Evolutionary conservation across 495 filamentous ascomycete genomes (phyloP).

Genomic region (Neurospora sp.): DNA sequence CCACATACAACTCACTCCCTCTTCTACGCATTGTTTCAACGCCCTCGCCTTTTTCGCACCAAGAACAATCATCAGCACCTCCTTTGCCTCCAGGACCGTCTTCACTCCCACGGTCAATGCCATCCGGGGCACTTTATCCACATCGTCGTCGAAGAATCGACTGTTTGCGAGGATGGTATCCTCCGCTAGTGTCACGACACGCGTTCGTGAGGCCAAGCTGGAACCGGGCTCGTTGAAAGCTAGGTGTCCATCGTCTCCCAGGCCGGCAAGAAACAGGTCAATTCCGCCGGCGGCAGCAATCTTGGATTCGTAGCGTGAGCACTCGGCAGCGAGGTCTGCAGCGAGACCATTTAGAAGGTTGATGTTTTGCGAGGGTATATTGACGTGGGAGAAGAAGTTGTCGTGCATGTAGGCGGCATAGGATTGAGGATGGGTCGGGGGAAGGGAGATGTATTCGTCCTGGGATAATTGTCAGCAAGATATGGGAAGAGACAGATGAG

Average conservation of each 20-base stretch:
- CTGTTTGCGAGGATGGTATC: slow-evolving; percentile 81
- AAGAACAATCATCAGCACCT: slow-evolving; percentile 74
- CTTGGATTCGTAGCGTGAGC: slow-evolving; percentile 65
- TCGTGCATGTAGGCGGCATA: slow-evolving; percentile 91
- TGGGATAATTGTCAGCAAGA: slow-evolving; percentile 14
- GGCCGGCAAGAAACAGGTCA: slow-evolving; percentile 76
- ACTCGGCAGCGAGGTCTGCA: slow-evolving; percentile 64
- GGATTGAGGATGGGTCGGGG: slow-evolving; percentile 70
- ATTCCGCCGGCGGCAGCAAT: slow-evolving; percentile 70
- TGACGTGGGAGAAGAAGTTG: slow-evolving; percentile 81
- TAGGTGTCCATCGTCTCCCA: slow-evolving; percentile 79
- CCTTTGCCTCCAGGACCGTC: slow-evolving; percentile 71
- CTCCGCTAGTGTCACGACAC: slow-evolving; percentile 79
- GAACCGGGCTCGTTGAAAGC: slow-evolving; percentile 88
- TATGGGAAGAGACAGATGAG: not conserved
- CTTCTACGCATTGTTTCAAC: slow-evolving; percentile 72
- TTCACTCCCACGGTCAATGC: slow-evolving; percentile 82
- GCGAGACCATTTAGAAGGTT: slow-evolving; percentile 83
- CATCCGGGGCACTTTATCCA: slow-evolving; percentile 67
- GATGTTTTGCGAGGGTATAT: slow-evolving; percentile 69
- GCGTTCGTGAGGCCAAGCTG: slow-evolving; percentile 64
- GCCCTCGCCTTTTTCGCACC: slow-evolving; percentile 74
- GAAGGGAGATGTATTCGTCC: slow-evolving; percentile 82
- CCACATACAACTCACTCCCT: slow-evolving; percentile 84
- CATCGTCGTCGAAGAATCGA: slow-evolving; percentile 69